phyloP scores from a whole-genome alignment of 108 stramenopile species.

The Pseudonitzschia multiseries region DNA sequence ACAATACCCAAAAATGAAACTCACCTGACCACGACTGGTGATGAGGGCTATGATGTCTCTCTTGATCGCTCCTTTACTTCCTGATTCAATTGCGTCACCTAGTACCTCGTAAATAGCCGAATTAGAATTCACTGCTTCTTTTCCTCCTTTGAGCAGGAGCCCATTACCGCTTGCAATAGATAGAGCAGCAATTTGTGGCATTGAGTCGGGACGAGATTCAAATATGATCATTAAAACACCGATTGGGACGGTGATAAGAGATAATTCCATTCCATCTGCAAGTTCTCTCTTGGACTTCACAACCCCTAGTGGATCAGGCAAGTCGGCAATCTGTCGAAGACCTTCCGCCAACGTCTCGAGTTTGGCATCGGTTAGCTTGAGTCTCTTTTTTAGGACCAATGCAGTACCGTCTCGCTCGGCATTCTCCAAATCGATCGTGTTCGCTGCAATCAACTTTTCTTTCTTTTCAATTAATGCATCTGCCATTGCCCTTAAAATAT shows the following conservation, averaged over 20 bases:
- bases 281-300: slow-evolving; percentile 84
- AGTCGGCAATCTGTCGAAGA: slow-evolving; percentile 74
- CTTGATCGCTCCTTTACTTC: slow-evolving; percentile 80
- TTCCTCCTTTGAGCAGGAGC: slow-evolving; percentile 96
- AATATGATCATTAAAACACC: slow-evolving; percentile 98
- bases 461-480: slow-evolving; percentile 61
- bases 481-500: slow-evolving; percentile 83
- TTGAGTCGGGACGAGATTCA: slow-evolving; percentile 96
- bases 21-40: slow-evolving; percentile 85
- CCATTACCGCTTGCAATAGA: slow-evolving; percentile 97
- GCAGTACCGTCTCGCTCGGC: slow-evolving; percentile 76
- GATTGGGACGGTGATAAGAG: slow-evolving; percentile 91
- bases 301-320: slow-evolving; percentile 79
- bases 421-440: slow-evolving; percentile 80
- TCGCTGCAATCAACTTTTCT: slow-evolving; percentile 80
- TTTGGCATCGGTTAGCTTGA: slow-evolving; percentile 90
- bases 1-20: not conserved
- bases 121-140: slow-evolving; percentile 93
- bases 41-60: slow-evolving; percentile 91
- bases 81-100: slow-evolving; percentile 86
- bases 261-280: slow-evolving; percentile 87
- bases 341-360: slow-evolving; percentile 86
- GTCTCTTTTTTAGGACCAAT: slow-evolving; percentile 67
- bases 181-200: slow-evolving; percentile 97
- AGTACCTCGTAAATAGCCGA: slow-evolving; percentile 85